Percentiles rank a stretch among this genome's conserved stretches.
Conservation (phyloP, 2,329 filamentous ascomycete species). For the Zymoseptoria crescenta region DNA sequence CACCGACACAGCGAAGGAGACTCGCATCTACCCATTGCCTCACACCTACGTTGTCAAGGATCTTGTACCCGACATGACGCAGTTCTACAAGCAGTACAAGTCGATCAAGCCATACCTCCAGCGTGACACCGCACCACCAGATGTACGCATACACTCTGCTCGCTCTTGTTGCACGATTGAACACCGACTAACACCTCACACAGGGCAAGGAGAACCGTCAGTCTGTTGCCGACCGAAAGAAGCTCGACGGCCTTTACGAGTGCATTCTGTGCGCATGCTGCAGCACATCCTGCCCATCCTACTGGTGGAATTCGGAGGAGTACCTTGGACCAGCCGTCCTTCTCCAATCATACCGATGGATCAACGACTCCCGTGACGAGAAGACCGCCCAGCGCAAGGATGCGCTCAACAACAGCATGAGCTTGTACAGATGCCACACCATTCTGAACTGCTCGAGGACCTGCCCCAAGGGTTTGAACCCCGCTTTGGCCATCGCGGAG, state of each 20-base stretch:
- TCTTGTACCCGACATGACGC: slow-evolving; percentile 91
- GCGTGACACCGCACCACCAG: slow-evolving; percentile 71
- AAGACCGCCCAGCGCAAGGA: slow-evolving; percentile 78
- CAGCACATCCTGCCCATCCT: slow-evolving; percentile 97
- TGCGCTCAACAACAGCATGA: slow-evolving; percentile 97
- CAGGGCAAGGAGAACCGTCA: slow-evolving; percentile 90
- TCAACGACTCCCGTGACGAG: slow-evolving; percentile 91
- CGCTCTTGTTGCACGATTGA: neutral
- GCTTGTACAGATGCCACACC: slow-evolving; percentile 96
- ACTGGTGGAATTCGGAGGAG: slow-evolving; percentile 99
- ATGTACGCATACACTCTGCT: slow-evolving; percentile 51
- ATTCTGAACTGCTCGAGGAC: slow-evolving; percentile 98
- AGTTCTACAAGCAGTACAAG: slow-evolving; percentile 99
- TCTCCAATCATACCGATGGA: slow-evolving; percentile 95
- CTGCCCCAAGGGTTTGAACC: slow-evolving; percentile 97
- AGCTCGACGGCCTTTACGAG: slow-evolving; percentile 97
- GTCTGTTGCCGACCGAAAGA: slow-evolving; percentile 83
- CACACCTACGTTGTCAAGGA: slow-evolving; percentile 99
- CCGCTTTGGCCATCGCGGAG: slow-evolving; percentile 87
- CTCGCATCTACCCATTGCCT: slow-evolving; percentile 94
- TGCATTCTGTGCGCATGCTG: slow-evolving; percentile 99
- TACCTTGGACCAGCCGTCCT: slow-evolving; percentile 96
- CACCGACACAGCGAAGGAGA: slow-evolving; percentile 67
- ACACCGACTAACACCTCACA: slow-evolving; percentile 12
- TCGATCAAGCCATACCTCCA: slow-evolving; percentile 99